Evolutionary conservation across 2,329 filamentous ascomycete species (phyloP).

Genomic region (Monosporascus sp.): DNA sequence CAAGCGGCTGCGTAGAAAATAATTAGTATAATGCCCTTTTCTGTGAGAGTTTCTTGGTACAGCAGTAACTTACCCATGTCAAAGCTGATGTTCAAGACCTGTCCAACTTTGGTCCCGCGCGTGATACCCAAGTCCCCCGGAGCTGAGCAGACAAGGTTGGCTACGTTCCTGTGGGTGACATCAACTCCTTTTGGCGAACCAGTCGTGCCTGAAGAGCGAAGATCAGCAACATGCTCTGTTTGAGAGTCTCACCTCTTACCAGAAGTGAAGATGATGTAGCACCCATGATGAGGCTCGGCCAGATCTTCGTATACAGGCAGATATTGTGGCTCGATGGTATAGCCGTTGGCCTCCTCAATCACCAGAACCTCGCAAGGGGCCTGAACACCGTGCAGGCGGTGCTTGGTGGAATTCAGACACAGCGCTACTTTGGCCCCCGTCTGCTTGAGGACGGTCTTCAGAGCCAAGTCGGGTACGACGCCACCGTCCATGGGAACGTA

Average conservation of each 20-base stretch:
- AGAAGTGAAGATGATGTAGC: slow-evolving; percentile 14
- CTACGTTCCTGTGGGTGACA: slow-evolving; percentile 48
- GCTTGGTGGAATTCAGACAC: slow-evolving; percentile 36
- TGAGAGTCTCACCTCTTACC: not conserved
- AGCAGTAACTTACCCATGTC: slow-evolving; percentile 48
- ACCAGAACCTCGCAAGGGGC: slow-evolving; percentile 17
- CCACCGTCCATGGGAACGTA: slow-evolving; percentile 56
- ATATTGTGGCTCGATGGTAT: slow-evolving; percentile 2
- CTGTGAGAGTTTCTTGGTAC: slow-evolving; percentile 1
- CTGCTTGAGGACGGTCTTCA: slow-evolving; percentile 44
- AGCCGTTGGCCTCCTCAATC: slow-evolving; percentile 1
- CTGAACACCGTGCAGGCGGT: slow-evolving; percentile 24
- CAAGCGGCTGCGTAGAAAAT: slow-evolving; percentile 41
- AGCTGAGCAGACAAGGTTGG: slow-evolving; percentile 45
- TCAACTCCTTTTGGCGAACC: slow-evolving; percentile 55
- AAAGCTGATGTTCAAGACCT: slow-evolving; percentile 53
- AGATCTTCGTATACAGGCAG: slow-evolving; percentile 7
- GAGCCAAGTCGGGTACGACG: slow-evolving; percentile 41
- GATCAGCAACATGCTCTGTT: slow-evolving; percentile 12
- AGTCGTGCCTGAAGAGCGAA: slow-evolving; percentile 54
- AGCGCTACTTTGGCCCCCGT: slow-evolving; percentile 38
- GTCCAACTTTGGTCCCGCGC: slow-evolving; percentile 45
- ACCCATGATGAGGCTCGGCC: slow-evolving; percentile 20
- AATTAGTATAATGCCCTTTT: slow-evolving; percentile 3
- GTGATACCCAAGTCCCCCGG: slow-evolving; percentile 47